phyloP scores from a whole-genome alignment of 371 early-diverging fungal genomes.

The Nosema granulosis region DNA sequence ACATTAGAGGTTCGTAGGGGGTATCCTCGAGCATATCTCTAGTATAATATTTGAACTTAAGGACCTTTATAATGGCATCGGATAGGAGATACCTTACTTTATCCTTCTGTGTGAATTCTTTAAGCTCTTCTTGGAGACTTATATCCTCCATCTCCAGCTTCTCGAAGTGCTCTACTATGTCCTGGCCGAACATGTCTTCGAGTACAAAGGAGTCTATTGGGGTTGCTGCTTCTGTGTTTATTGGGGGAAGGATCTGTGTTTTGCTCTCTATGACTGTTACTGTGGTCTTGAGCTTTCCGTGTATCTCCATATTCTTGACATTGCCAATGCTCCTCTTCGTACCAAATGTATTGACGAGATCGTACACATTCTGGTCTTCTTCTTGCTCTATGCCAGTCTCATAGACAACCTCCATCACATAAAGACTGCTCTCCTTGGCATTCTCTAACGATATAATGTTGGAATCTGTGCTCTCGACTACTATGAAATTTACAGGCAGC shows the following conservation, averaged over 20 bases:
- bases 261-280: constrained; percentile 9
- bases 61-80: constrained; percentile 25
- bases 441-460: not conserved
- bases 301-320: constrained; percentile 22
- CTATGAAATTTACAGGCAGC: constrained; percentile 21
- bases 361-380: not conserved
- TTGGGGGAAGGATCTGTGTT: constrained; percentile 18
- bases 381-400: constrained; percentile 5
- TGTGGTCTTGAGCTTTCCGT: not conserved
- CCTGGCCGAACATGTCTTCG: constrained; percentile 31
- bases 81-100: constrained; percentile 14
- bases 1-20: not conserved
- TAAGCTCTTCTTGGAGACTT: constrained; percentile 14
- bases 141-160: constrained; percentile 24
- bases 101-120: constrained; percentile 13
- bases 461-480: not conserved
- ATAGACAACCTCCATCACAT: constrained; percentile 24
- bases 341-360: constrained; percentile 41
- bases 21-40: constrained; percentile 21
- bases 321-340: constrained; percentile 16
- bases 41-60: constrained; percentile 39
- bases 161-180: constrained; percentile 1
- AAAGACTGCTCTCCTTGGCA: not conserved
- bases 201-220: constrained; percentile 21
- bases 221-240: not conserved